Conservation (phyloP, 371 early-diverging fungal species). For the Blakeslea trispora region DNA sequence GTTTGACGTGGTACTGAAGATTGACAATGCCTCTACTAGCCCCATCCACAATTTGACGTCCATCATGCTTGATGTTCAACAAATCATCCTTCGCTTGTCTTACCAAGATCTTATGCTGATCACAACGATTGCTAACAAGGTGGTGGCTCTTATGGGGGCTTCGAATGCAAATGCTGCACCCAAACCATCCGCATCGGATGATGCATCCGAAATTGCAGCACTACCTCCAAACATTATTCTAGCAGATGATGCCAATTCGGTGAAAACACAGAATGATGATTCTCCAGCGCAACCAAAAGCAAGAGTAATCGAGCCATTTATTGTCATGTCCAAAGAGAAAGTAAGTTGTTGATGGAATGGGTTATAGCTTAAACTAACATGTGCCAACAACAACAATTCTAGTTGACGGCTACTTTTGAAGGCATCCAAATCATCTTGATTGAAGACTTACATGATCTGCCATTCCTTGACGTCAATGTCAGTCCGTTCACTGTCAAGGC, state of each 20-base stretch:
- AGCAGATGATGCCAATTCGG: not conserved
- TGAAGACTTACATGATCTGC: conserved; percentile 79
- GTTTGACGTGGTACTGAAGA: conserved; percentile 68
- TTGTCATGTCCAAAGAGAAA: conserved; percentile 52
- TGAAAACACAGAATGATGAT: not conserved
- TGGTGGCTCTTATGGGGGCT: conserved; percentile 57
- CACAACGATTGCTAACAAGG: conserved; percentile 76
- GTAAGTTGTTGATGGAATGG: conserved; percentile 19
- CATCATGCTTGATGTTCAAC: conserved; percentile 64
- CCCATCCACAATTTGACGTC: conserved; percentile 58
- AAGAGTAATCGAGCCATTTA: conserved; percentile 38
- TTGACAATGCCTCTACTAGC: conserved; percentile 58
- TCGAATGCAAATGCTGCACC: conserved; percentile 10
- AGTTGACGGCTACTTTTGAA: conserved; percentile 52
- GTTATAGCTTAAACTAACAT: not conserved
- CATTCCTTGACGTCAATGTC: conserved; percentile 73
- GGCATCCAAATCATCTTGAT: conserved; percentile 76
- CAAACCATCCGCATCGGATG: conserved; percentile 11
- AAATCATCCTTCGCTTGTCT: conserved; percentile 68
- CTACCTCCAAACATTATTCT: not conserved
- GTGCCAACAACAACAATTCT: not conserved
- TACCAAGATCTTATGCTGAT: conserved; percentile 88
- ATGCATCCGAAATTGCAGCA: conserved; percentile 5
- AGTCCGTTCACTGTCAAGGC: conserved; percentile 66
- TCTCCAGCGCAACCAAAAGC: not conserved